Conservation (phyloP, 257 asterid genomes). For the Lycium barbarum region DNA sequence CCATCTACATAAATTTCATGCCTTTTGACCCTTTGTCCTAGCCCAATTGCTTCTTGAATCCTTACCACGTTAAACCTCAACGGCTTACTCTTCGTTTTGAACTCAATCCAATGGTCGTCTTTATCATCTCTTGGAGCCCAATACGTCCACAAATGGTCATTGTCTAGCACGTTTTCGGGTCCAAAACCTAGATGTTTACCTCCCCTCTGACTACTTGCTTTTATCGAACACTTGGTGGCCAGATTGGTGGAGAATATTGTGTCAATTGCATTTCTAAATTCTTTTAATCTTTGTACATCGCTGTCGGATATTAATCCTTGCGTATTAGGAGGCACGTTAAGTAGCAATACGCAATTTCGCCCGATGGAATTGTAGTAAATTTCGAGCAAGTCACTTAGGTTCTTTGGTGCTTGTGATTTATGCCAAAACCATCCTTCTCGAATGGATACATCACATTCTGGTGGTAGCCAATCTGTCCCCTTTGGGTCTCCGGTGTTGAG, state of each 20-base stretch:
- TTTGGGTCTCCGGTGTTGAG: constrained; percentile 77
- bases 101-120: constrained; percentile 65
- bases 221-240: constrained; percentile 50
- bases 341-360: constrained; percentile 76
- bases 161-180: constrained; percentile 65
- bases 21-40: constrained; percentile 73
- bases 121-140: constrained; percentile 76
- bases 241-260: constrained; percentile 59
- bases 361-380: constrained; percentile 96
- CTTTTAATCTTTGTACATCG: constrained; percentile 64
- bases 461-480: constrained; percentile 89
- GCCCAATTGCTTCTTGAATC: constrained; percentile 90
- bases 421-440: constrained; percentile 97
- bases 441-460: constrained; percentile 95
- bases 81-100: constrained; percentile 42
- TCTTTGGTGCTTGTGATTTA: constrained; percentile 71
- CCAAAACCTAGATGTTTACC: constrained; percentile 59
- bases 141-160: constrained; percentile 83
- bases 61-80: constrained; percentile 77
- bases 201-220: constrained; percentile 78
- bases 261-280: constrained; percentile 66
- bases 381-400: constrained; percentile 56
- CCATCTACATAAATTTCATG: constrained; percentile 74
- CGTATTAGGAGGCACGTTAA: constrained; percentile 87
- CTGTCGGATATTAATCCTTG: constrained; percentile 70